A percentile compares a stretch with the other conserved stretches of the same genome.
Evolutionary conservation across 108 stramenopile species (phyloP).

Genomic region (Heterococcus sp.): DNA sequence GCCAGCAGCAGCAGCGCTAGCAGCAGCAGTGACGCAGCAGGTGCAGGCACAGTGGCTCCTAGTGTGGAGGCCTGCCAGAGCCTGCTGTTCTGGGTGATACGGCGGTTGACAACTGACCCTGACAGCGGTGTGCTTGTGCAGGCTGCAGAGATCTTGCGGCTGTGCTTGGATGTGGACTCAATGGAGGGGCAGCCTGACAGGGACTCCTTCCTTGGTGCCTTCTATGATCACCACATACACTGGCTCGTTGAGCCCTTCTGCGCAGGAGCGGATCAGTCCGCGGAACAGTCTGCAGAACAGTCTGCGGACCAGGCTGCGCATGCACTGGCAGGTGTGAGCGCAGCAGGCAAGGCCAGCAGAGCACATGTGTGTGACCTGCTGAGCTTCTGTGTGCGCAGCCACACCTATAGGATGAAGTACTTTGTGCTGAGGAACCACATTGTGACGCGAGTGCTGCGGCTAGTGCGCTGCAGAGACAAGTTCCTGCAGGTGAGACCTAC

Average conservation of each 20-base stretch:
- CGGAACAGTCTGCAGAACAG: slow-evolving; percentile 11
- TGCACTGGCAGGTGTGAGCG: neutral
- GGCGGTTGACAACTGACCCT: slow-evolving; percentile 32
- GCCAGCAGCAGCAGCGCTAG: neutral
- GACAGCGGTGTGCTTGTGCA: slow-evolving; percentile 30
- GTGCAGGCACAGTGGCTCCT: neutral
- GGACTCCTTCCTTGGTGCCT: slow-evolving; percentile 45
- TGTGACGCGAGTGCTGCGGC: slow-evolving; percentile 42
- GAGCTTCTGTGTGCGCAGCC: slow-evolving; percentile 52
- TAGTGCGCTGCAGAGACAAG: slow-evolving; percentile 41
- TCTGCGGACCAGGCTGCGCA: slow-evolving; percentile 1
- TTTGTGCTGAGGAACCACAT: slow-evolving; percentile 54
- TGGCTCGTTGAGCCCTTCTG: slow-evolving; percentile 58
- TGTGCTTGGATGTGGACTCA: slow-evolving; percentile 51
- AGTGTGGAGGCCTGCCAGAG: neutral
- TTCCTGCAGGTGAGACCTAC: slow-evolving; percentile 16
- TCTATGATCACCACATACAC: slow-evolving; percentile 53
- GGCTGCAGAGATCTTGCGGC: slow-evolving; percentile 35
- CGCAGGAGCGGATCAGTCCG: slow-evolving; percentile 8
- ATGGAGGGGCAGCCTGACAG: slow-evolving; percentile 52
- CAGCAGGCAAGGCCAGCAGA: neutral
- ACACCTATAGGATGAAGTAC: slow-evolving; percentile 60
- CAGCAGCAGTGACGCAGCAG: neutral
- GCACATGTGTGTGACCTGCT: slow-evolving; percentile 50
- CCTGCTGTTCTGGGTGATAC: slow-evolving; percentile 38